Evolutionary conservation across 73 alveolate species (phyloP), one percentile per base, ranked within the genome.

Genomic region (Uronychia setigera): DNA sequence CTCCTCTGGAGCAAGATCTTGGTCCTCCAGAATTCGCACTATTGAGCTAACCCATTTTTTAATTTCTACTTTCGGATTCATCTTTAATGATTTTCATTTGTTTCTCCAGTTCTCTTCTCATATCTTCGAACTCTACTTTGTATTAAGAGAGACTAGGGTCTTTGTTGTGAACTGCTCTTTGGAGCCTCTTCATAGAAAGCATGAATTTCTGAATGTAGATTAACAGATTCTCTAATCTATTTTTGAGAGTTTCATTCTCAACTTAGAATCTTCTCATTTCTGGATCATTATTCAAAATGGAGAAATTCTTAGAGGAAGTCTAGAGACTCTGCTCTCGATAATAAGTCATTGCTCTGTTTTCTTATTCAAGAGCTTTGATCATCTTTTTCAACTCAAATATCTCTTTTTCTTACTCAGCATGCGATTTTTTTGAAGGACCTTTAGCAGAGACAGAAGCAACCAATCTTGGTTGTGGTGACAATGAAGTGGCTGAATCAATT

Each of bases 161-260:
- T 76, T 85, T 90, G 29, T 79, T 77, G 29, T 90, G 91, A 27
- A 90, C 91, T 31, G 90, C 95, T 76, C 89, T 90, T 75, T 90
- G 81, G 11, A 90, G 91, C 46, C 91, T 79, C 88, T 90, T 90
- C 95, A 90, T 90, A 0, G 91, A 84, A 29, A 59, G 30, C 13
- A 90, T 35, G 91, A 90, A 90, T 33, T 80, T 84, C 59, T 82
- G 30, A 29, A 82, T 80, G 31, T 82, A 31, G 78, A 60, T 58
- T 0, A 67, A 28, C 11, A 77, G 31, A 13, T 58, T 9, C 35
- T 82, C 89, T 0, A 82, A 29, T 74, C 35, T 82, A 74, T 75
- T 60, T 32, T 75, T 82, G 57, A 58, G 74, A 1, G 33, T 58
- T 28, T 82, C 89, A 32, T 57, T 32, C 58, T 82, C 78, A 11